Percentiles rank a stretch among this genome's conserved stretches.
Evolutionary conservation across 768 basidiomycete genomes (phyloP).

Genomic region (Boletus rubropictus): DNA sequence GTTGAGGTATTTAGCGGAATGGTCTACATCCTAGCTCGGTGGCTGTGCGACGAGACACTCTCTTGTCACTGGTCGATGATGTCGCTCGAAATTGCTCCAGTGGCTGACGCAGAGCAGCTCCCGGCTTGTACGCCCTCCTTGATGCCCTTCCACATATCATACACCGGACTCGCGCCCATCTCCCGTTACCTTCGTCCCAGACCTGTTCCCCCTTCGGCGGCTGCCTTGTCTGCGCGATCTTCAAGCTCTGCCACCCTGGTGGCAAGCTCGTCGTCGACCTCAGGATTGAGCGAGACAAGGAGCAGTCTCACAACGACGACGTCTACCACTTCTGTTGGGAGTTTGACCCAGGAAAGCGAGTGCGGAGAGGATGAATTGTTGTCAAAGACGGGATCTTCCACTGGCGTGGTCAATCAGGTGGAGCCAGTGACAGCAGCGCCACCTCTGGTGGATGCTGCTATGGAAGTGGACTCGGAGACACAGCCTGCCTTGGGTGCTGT

Average conservation of each 20-base stretch:
- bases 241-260: conserved; percentile 15
- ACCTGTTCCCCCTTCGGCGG: conserved; percentile 24
- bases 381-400: not conserved
- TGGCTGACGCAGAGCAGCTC: conserved; percentile 1
- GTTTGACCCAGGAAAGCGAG: not conserved
- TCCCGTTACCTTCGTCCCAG: conserved; percentile 67
- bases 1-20: too few species aligned
- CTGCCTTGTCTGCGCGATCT: conserved; percentile 1
- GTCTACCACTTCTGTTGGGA: conserved; percentile 5
- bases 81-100: conserved; percentile 21
- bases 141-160: conserved; percentile 78
- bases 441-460: not conserved
- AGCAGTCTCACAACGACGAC: conserved; percentile 1
- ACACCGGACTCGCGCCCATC: conserved; percentile 66
- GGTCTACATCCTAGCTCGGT: too few species aligned
- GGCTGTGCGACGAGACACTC: not conserved
- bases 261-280: conserved; percentile 7
- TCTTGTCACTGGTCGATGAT: not conserved
- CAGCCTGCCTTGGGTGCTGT: conserved; percentile 4
- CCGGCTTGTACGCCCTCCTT: conserved; percentile 56
- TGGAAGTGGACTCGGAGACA: conserved; percentile 8
- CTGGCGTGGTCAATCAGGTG: not conserved
- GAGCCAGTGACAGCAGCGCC: not conserved
- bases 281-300: conserved; percentile 1
- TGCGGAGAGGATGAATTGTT: not conserved